These are phyloP conservation scores for Alternaria solani DNA, from an alignment of 2,329 filamentous ascomycete genomes.

Conservation along the genomic window DNA sequence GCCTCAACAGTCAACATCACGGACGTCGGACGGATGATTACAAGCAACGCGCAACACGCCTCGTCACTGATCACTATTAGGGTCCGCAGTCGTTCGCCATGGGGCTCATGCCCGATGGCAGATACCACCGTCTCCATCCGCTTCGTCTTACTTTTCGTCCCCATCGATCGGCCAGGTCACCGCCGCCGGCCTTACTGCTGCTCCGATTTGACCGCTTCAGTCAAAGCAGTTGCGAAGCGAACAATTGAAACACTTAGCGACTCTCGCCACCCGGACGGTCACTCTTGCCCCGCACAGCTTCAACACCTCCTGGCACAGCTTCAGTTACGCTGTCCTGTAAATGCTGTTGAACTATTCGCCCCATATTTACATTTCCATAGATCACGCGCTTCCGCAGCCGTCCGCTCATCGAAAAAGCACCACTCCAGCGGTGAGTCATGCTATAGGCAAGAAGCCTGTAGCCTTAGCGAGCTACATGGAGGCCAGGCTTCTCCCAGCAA, in stretches of 20 bases:
- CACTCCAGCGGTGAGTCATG: slow-evolving; percentile 31
- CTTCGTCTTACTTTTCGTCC: slow-evolving; percentile 10
- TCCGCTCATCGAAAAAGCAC: slow-evolving; percentile 7
- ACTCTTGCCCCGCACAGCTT: not conserved
- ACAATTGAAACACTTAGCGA: slow-evolving; percentile 11
- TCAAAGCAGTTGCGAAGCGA: slow-evolving; percentile 6
- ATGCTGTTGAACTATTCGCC: slow-evolving; percentile 1
- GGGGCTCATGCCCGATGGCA: slow-evolving; percentile 16
- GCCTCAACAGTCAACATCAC: slow-evolving; percentile 26
- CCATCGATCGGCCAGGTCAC: slow-evolving; percentile 22
- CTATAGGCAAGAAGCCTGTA: slow-evolving; percentile 23
- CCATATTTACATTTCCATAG: slow-evolving; percentile 1
- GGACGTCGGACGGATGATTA: slow-evolving; percentile 29
- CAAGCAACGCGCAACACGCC: slow-evolving; percentile 18
- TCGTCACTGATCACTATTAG: slow-evolving; percentile 9
- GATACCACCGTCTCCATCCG: slow-evolving; percentile 15
- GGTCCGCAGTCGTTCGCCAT: slow-evolving; percentile 11
- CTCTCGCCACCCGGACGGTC: slow-evolving; percentile 8
- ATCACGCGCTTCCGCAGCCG: slow-evolving; percentile 6
- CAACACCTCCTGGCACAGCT: not conserved
- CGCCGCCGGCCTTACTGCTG: slow-evolving; percentile 8
- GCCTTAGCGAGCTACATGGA: slow-evolving; percentile 26
- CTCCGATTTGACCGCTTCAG: slow-evolving; percentile 15
- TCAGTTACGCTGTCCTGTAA: slow-evolving; percentile 10
- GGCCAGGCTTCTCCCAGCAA: slow-evolving; percentile 27